Conservation (phyloP, 495 filamentous ascomycete species). For the Tirmania nivea region DNA sequence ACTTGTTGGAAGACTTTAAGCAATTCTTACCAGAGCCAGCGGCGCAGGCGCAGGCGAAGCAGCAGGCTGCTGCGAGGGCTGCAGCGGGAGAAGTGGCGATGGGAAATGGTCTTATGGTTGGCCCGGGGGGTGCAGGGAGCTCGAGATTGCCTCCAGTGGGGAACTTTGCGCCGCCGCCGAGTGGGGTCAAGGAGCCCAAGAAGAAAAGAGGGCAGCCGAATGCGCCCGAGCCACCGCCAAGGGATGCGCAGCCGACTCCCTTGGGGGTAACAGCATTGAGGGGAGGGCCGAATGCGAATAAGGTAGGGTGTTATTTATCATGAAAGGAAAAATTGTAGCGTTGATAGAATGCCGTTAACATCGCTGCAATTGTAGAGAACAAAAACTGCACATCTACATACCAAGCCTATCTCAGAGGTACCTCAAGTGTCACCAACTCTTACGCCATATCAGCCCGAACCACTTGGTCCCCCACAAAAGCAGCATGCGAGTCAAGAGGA, state of each 20-base stretch:
- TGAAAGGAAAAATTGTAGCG: too few relatives aligned
- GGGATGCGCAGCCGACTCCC: conserved; percentile 1
- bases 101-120: conserved; percentile 30
- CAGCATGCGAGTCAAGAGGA: conserved; percentile 47
- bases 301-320: neutral
- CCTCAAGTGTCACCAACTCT: conserved; percentile 67
- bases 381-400: conserved; percentile 29
- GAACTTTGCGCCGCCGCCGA: conserved; percentile 70
- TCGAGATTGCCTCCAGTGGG: conserved; percentile 79
- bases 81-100: conserved; percentile 41
- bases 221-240: conserved; percentile 1
- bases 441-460: conserved; percentile 66
- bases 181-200: conserved; percentile 58
- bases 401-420: conserved; percentile 40
- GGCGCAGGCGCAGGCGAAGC: conserved; percentile 59
- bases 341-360: too few relatives aligned
- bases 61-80: conserved; percentile 44
- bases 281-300: neutral
- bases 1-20: conserved; percentile 95
- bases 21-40: conserved; percentile 96
- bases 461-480: conserved; percentile 50
- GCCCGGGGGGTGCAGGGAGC: conserved; percentile 31
- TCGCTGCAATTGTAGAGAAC: conserved; percentile 9
- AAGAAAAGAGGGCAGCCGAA: conserved; percentile 35
- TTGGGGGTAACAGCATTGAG: neutral